phyloP scores from a whole-genome alignment of 805 yeast species.

The Schwanniomyces occidentalis region DNA sequence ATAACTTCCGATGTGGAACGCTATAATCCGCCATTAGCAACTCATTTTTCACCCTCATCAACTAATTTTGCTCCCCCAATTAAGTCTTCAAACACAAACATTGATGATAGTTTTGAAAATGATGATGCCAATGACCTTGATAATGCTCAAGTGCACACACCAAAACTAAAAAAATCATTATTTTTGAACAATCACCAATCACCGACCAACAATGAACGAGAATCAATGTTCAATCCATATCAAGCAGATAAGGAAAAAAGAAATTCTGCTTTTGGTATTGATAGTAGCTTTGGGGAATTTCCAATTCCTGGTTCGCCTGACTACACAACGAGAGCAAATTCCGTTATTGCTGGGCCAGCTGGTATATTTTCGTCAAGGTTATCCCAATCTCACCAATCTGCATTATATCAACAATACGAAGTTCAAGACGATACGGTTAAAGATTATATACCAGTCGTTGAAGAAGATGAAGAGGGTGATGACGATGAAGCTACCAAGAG shows the following conservation, averaged over 20 bases:
- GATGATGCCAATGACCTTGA: slow-evolving; percentile 11
- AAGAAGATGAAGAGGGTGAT: slow-evolving; percentile 49
- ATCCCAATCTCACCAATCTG: slow-evolving; percentile 46
- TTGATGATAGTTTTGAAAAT: slow-evolving; percentile 35
- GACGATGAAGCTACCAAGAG: slow-evolving; percentile 41
- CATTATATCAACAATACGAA: slow-evolving; percentile 44
- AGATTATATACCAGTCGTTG: slow-evolving; percentile 42
- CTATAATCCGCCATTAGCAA: no score
- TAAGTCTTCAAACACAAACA: slow-evolving; percentile 14
- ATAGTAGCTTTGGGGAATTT: slow-evolving; percentile 35
- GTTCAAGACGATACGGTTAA: slow-evolving; percentile 46
- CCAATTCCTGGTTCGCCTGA: slow-evolving; percentile 49
- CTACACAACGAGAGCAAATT: slow-evolving; percentile 44
- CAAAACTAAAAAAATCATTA: slow-evolving; percentile 7
- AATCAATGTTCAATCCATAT: slow-evolving; percentile 29
- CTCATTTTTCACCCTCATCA: no score
- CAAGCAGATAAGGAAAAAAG: slow-evolving; percentile 15
- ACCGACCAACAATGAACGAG: slow-evolving; percentile 4
- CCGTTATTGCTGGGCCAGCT: slow-evolving; percentile 36
- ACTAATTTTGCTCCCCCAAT: neutral
- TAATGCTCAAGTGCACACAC: slow-evolving; percentile 6
- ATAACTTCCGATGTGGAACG: no score
- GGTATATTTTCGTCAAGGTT: slow-evolving; percentile 40
- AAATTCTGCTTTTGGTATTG: slow-evolving; percentile 16
- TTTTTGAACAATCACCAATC: slow-evolving; percentile 1